Conservation (phyloP, 2,329 filamentous ascomycete species). For the Fusarium sp. region DNA sequence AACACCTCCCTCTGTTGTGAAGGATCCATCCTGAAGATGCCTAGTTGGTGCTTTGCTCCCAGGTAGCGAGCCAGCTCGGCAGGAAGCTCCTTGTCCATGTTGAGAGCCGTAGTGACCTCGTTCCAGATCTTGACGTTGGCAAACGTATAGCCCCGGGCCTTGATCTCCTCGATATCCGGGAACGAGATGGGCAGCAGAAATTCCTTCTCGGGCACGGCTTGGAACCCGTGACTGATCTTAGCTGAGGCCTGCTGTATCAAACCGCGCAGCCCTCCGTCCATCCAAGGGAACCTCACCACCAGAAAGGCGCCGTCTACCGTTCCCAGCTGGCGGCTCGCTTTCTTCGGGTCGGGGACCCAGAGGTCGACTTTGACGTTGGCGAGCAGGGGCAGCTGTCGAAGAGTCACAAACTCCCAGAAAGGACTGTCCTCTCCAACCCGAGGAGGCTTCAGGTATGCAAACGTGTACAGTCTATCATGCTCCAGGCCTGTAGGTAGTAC, state of each 20-base stretch:
- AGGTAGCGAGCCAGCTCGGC: constrained; percentile 73
- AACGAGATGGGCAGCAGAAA: constrained; percentile 74
- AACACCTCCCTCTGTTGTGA: constrained; percentile 67
- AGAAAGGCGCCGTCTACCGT: constrained; percentile 69
- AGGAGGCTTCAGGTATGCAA: constrained; percentile 68
- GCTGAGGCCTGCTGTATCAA: constrained; percentile 58
- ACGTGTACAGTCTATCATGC: constrained; percentile 85
- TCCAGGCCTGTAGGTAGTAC: constrained; percentile 77
- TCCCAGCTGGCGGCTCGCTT: constrained; percentile 63
- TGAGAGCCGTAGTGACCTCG: constrained; percentile 65
- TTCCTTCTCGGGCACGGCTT: constrained; percentile 69
- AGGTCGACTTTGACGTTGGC: constrained; percentile 75
- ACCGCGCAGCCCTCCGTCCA: constrained; percentile 61
- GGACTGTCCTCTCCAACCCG: constrained; percentile 51
- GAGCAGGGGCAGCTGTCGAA: constrained; percentile 75
- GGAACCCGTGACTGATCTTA: constrained; percentile 62
- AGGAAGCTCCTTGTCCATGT: constrained; percentile 69
- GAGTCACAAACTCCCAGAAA: constrained; percentile 78
- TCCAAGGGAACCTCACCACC: constrained; percentile 75
- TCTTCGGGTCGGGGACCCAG: constrained; percentile 75
- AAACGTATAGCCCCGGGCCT: constrained; percentile 67
- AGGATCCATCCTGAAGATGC: constrained; percentile 76
- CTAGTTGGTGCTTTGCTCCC: constrained; percentile 73
- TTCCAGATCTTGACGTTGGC: constrained; percentile 75
- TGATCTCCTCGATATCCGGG: constrained; percentile 68